phyloP scores from a whole-genome alignment of 768 basidiomycete genomes.

The Roridomyces roridus region DNA sequence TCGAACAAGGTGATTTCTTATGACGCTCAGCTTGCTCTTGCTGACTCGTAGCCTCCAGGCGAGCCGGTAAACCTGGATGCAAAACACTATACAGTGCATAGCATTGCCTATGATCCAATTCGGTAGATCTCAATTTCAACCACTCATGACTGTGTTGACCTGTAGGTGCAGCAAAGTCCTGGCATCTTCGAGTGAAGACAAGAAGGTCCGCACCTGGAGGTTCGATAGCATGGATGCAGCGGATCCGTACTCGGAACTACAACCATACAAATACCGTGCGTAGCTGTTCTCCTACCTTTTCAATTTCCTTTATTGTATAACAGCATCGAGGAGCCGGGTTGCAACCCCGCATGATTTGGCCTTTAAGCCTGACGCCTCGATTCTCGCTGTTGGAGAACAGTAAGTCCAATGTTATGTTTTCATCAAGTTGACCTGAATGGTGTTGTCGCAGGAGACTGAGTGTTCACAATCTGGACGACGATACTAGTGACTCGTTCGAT shows the following conservation, averaged over 20 bases:
- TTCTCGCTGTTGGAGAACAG: conserved; percentile 52
- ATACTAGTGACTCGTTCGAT: conserved; percentile 19
- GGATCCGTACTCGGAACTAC: background rate
- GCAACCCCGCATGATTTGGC: conserved; percentile 47
- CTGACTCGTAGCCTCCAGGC: background rate
- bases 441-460: conserved; percentile 6
- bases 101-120: conserved; percentile 59
- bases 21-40: background rate
- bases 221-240: conserved; percentile 1
- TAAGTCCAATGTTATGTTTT: conserved; percentile 22
- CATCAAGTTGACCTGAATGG: background rate
- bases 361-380: conserved; percentile 47
- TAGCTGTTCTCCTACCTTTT: background rate
- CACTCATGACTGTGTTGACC: background rate
- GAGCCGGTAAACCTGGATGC: conserved; percentile 21
- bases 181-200: conserved; percentile 6
- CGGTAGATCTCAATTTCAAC: conserved; percentile 39
- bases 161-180: background rate
- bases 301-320: background rate
- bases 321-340: conserved; percentile 19
- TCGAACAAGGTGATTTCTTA: conserved; percentile 7
- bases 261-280: background rate
- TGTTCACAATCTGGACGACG: conserved; percentile 23
- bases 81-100: conserved; percentile 62
- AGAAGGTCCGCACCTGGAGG: conserved; percentile 5